These are phyloP conservation scores for Saccharum officinarum DNA, from an alignment of 176 grass and related monocot genomes.

Conservation along the genomic window DNA sequence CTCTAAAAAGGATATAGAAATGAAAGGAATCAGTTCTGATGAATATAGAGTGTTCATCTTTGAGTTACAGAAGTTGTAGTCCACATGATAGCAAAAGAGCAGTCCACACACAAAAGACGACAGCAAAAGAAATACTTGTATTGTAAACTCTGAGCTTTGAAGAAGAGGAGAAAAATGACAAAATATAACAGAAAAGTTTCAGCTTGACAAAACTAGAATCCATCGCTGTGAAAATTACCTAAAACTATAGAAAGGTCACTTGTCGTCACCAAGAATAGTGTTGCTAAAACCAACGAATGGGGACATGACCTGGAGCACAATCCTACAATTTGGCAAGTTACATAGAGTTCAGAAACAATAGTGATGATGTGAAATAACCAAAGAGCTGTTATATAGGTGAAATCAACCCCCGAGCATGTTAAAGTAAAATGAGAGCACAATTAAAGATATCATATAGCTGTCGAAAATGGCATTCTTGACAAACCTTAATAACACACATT, in stretches of 20 bases:
- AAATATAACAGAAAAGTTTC: background rate
- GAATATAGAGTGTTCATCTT: too few species aligned
- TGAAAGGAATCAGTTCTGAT: too few species aligned
- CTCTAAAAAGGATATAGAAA: too few species aligned
- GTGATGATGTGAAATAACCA: background rate
- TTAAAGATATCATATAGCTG: too few species aligned
- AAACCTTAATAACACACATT: too few species aligned
- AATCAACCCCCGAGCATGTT: too few species aligned
- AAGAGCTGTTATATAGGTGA: background rate
- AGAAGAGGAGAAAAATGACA: background rate
- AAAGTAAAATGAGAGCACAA: too few species aligned
- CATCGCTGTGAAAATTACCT: slow-evolving; percentile 31
- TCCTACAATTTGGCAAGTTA: slow-evolving; percentile 21
- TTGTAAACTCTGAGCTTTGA: background rate
- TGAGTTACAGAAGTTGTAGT: too few species aligned
- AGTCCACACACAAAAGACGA: too few species aligned
- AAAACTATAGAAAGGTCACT: background rate
- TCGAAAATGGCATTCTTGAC: too few species aligned
- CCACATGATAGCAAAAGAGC: too few species aligned
- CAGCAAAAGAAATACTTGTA: slow-evolving; percentile 26
- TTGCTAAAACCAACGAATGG: background rate
- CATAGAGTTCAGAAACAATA: slow-evolving; percentile 32
- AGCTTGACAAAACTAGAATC: slow-evolving; percentile 12
- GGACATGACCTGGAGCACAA: background rate
- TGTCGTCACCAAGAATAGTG: slow-evolving; percentile 15